Evolutionary conservation across 2,329 filamentous ascomycete species (phyloP), one percentile per base, ranked within the genome.

Genomic region (Camptophora hylomeconis): DNA sequence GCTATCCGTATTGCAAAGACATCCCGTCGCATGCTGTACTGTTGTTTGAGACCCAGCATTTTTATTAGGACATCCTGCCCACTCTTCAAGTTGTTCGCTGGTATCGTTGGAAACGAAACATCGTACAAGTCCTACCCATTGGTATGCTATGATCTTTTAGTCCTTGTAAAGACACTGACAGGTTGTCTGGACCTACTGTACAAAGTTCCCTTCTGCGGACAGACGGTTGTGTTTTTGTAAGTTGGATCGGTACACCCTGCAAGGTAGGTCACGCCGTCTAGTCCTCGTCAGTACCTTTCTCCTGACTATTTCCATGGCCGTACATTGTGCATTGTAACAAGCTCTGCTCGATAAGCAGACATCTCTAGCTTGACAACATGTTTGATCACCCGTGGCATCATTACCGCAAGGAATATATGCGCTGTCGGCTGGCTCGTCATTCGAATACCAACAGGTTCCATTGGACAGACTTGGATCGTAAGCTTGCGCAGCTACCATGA

Each of bases 361-460:
- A 14, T 45, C 37, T 5, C 29, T 14, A 12, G 33, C 31, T 29
- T 40, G 38, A 30, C 43, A 45, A 30, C 43, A 46, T 19, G 33
- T 20, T 9, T 38, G 34, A 35, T 41, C 33, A 10, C 36, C 36
- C 12, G 41, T 20, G n/a, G 29, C 36, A 5, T 20, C 34, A 26
- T 45, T 43, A 12, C 40, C 43, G 20, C 42, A 45, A n/a, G 43
- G 43, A 7, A 44, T 36, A 16, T 39, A 46, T 14, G 31, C 30
- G 12, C 34, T 29, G 20, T 32, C 25, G 11, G 37, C 33, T 28
- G 40, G 25, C 11, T 30, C 19, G 20, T 36, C 38, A 20, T 24
- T 26, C 17, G 23, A 25, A 32, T 38, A 45, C 13, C 29, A 36
- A 28, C 41, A 45, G 6, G 33, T 39, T 15, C 41, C 41, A 11